Evolutionary conservation across 208 protist species (phyloP).

Genomic region (Leishmania gerbilli): DNA sequence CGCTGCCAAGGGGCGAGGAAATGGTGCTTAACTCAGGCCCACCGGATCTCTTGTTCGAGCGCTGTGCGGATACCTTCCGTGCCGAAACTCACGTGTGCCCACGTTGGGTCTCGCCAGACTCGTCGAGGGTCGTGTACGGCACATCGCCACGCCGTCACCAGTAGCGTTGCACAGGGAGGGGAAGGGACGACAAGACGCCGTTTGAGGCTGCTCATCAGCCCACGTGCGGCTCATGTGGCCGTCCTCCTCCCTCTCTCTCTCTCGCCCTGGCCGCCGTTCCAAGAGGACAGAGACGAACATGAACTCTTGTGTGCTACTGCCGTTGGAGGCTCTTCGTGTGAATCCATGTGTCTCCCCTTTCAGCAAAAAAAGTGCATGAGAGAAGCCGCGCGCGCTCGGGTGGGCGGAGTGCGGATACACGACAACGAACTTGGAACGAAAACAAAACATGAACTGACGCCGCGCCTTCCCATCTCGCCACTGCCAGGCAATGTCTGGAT

Average conservation of each 20-base stretch:
- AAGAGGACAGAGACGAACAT: not conserved
- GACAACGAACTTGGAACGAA: not conserved
- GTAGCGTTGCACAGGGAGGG: not conserved
- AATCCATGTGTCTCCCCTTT: not conserved
- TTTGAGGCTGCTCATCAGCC: not conserved
- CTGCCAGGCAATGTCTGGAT: not conserved
- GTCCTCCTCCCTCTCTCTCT: not conserved
- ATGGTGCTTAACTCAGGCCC: too few species aligned
- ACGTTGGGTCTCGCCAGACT: conserved; percentile 36
- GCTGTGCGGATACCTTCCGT: not conserved
- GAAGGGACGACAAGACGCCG: not conserved
- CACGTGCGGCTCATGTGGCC: not conserved
- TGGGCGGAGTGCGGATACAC: not conserved
- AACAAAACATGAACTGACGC: not conserved
- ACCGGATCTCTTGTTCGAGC: not conserved
- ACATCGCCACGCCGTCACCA: conserved; percentile 2
- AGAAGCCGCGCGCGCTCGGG: not conserved
- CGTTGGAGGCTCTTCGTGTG: not conserved
- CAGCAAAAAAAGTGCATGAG: not conserved
- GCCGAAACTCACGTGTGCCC: not conserved
- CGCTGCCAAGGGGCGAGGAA: not conserved
- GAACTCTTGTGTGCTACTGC: not conserved
- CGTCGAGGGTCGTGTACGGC: conserved; percentile 25
- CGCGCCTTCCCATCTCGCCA: not conserved
- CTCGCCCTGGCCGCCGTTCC: not conserved